Conservation (phyloP, 1,284 basidiomycete species). For the Xerocomus tenax region DNA sequence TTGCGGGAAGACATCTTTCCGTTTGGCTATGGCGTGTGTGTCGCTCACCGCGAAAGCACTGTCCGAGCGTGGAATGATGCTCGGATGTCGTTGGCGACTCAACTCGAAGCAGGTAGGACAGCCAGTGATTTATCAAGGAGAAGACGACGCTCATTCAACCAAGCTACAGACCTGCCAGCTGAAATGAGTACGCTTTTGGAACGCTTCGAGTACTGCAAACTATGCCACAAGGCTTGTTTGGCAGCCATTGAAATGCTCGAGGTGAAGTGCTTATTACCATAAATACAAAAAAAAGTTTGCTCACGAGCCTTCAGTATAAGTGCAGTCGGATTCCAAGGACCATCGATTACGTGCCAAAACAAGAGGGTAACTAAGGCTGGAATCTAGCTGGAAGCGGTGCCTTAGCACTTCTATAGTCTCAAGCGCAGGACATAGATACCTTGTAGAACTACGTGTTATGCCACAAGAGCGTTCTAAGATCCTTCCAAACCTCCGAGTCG, state of each 20-base stretch:
- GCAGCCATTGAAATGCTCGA: conserved; percentile 60
- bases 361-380: conserved; percentile 20
- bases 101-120: conserved; percentile 45
- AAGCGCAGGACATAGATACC: conserved; percentile 2
- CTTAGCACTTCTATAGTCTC: neutral
- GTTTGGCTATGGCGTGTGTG: conserved; percentile 56
- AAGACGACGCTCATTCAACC: conserved; percentile 8
- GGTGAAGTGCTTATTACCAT: conserved; percentile 31
- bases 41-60: conserved; percentile 39
- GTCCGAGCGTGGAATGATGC: conserved; percentile 43
- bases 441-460: conserved; percentile 49
- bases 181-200: conserved; percentile 47
- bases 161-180: conserved; percentile 54
- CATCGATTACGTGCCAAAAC: conserved; percentile 28
- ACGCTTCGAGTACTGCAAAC: conserved; percentile 38
- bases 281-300: neutral
- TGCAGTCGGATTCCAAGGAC: conserved; percentile 40
- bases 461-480: conserved; percentile 62
- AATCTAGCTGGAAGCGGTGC: conserved; percentile 3
- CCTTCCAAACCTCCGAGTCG: conserved; percentile 64
- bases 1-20: conserved; percentile 56
- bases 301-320: conserved; percentile 47
- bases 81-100: conserved; percentile 32
- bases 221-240: conserved; percentile 48
- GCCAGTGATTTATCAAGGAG: neutral